phyloP scores from a whole-genome alignment of 2,329 filamentous ascomycete species.

The Aureobasidium leucospermi region DNA sequence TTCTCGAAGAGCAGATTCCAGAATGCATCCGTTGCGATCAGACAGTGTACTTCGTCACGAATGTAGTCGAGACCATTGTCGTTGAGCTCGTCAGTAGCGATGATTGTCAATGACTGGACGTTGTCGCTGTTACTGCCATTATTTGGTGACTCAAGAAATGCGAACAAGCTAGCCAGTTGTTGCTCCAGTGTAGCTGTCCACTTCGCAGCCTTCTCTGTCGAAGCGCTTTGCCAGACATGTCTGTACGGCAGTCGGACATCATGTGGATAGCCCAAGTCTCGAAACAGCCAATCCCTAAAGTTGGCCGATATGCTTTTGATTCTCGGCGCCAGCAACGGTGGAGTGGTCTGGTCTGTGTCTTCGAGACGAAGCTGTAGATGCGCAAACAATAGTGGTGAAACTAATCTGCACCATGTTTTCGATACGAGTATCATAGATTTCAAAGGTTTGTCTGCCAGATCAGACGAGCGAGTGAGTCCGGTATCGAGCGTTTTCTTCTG shows the following conservation, averaged over 20 bases:
- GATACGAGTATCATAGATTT: conserved; percentile 52
- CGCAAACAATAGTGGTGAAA: conserved; percentile 51
- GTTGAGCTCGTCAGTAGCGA: conserved; percentile 4
- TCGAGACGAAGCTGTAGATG: conserved; percentile 23
- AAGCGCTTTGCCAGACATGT: background rate
- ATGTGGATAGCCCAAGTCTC: background rate
- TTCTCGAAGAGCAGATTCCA: conserved; percentile 12
- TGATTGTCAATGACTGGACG: background rate
- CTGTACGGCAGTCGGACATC: background rate
- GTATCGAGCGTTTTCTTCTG: conserved; percentile 45
- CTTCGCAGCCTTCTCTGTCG: background rate
- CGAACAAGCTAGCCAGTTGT: background rate
- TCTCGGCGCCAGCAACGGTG: background rate
- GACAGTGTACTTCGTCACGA: conserved; percentile 9
- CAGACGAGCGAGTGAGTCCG: conserved; percentile 32
- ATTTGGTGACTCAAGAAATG: background rate
- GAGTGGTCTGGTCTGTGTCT: background rate
- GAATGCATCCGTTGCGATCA: conserved; percentile 5
- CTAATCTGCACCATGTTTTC: conserved; percentile 45
- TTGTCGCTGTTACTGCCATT: background rate
- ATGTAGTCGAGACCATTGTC: conserved; percentile 2
- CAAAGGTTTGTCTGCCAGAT: conserved; percentile 30
- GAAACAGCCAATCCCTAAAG: conserved; percentile 7
- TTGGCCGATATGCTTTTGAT: background rate
- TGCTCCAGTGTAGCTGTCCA: background rate